Percentiles rank a stretch among this genome's conserved stretches.
Evolutionary conservation across 192 early-diverging fungal species (phyloP).

Genomic region (Coemansia sp.): DNA sequence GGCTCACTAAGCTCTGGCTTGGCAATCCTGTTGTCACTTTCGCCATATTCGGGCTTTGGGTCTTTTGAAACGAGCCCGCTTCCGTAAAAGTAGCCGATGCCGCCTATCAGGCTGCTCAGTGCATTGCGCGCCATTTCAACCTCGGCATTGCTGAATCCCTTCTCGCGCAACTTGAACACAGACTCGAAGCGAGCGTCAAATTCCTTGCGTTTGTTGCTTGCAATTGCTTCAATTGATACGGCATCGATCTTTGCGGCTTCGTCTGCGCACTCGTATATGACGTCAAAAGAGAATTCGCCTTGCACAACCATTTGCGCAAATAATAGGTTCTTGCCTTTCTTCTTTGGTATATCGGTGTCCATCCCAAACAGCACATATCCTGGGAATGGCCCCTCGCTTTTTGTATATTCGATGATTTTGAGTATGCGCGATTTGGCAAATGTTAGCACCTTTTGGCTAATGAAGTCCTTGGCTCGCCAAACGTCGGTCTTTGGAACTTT

Average conservation of each 20-base stretch:
- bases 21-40: conserved; percentile 52
- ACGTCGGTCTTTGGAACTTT: conserved; percentile 22
- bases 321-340: conserved; percentile 25
- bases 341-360: conserved; percentile 49
- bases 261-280: conserved; percentile 36
- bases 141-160: conserved; percentile 61
- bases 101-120: conserved; percentile 84
- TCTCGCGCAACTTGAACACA: conserved; percentile 64
- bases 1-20: conserved; percentile 67
- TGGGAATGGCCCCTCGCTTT: conserved; percentile 55
- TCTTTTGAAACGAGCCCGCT: conserved; percentile 36
- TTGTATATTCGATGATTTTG: conserved; percentile 9
- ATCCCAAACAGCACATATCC: conserved; percentile 58
- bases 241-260: conserved; percentile 23
- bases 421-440: conserved; percentile 13
- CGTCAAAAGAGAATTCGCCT: conserved; percentile 43
- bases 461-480: conserved; percentile 37
- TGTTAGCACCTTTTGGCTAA: conserved; percentile 18
- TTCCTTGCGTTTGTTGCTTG: conserved; percentile 23
- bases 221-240: conserved; percentile 18
- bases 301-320: conserved; percentile 40
- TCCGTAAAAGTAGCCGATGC: conserved; percentile 71
- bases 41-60: conserved; percentile 63
- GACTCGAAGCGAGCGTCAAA: conserved; percentile 78
- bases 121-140: conserved; percentile 72